A percentile compares a stretch with the other conserved stretches of the same genome.
Evolutionary conservation across 2,329 filamentous ascomycete genomes (phyloP).

Genomic region (Xylaria arbuscula): DNA sequence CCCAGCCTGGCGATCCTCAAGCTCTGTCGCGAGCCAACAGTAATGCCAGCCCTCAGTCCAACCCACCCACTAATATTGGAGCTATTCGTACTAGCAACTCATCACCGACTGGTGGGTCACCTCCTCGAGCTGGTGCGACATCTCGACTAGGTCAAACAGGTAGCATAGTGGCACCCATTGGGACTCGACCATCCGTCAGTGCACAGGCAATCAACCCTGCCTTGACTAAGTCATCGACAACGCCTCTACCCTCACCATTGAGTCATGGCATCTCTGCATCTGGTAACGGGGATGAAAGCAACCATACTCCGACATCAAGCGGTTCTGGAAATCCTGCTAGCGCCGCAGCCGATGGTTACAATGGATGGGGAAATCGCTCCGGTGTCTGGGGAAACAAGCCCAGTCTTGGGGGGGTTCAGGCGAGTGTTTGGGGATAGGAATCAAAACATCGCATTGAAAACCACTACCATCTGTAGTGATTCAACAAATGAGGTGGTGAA

Average conservation of each 20-base stretch:
- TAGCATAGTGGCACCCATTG: conserved; percentile 86
- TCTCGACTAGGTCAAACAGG: conserved; percentile 66
- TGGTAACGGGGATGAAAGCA: conserved; percentile 62
- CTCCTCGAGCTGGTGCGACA: conserved; percentile 74
- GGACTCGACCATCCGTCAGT: conserved; percentile 79
- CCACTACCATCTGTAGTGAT: conserved; percentile 20
- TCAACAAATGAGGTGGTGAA: conserved; percentile 18
- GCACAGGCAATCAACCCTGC: conserved; percentile 67
- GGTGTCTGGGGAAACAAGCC: conserved; percentile 88
- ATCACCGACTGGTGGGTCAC: conserved; percentile 81
- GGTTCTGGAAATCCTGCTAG: conserved; percentile 66
- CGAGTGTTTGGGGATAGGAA: conserved; percentile 89
- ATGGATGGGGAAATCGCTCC: conserved; percentile 82
- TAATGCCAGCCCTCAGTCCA: conserved; percentile 83
- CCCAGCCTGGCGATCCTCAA: conserved; percentile 61
- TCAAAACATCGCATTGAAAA: conserved; percentile 27
- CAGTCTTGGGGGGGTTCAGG: conserved; percentile 84
- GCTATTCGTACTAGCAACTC: conserved; percentile 84
- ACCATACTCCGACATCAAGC: conserved; percentile 57
- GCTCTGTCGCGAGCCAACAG: conserved; percentile 79
- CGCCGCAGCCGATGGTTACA: conserved; percentile 58
- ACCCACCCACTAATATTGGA: conserved; percentile 68
- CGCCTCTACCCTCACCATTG: conserved; percentile 89
- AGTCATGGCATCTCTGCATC: conserved; percentile 75
- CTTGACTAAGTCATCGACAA: conserved; percentile 84